Evolutionary conservation across 345 rosid genomes (phyloP), one percentile per base, ranked within the genome.

Genomic region (Schrenkiella parvula): DNA sequence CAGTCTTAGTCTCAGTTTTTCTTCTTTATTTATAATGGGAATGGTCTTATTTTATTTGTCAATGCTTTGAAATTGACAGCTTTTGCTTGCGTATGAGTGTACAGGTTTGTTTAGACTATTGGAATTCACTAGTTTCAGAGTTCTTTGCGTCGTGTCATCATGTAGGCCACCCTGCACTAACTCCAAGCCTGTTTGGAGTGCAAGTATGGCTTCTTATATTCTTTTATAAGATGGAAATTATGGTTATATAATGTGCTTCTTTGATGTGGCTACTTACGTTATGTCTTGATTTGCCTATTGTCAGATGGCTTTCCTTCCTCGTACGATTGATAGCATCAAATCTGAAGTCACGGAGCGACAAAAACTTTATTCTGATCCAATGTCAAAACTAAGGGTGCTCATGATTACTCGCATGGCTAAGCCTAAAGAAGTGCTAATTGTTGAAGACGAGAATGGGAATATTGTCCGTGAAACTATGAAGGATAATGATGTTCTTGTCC

Each of bases 371-470:
- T 76, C 88, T 57, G 81, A 71, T 50, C 87, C 97, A 43, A 80
- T 87, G 98, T 92, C 97, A 25, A 95, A 87, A 79, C 64, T 92
- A 79, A 84, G 98, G 73, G 83, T 86, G 83, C 89, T 95, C 62
- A 92, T 95, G 99, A 83, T 92, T 63, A 88, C 87, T 58, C 97
- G 99, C 21, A 95, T 92, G 98, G 99, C 99, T 50, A 92, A 95
- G 80, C 99, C 99, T 66, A 98, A 95, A 68, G 99, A 95, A 79
- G 98, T 95, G 74, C 64, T 95, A 39, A 88, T 95, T 66, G 96
- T 95, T 81, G 99, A 95, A 83, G 98, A 95, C 80, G 99, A 95
- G 82, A 95, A 95, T 80, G 99, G 99, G 22, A 95, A 95, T 71
- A 92, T 92, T 56, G 99, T 92, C 54, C 93, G 97, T 59, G 98